Evolutionary conservation across 2,329 filamentous ascomycete genomes (phyloP).

Genomic region (Paraphoma sp.): DNA sequence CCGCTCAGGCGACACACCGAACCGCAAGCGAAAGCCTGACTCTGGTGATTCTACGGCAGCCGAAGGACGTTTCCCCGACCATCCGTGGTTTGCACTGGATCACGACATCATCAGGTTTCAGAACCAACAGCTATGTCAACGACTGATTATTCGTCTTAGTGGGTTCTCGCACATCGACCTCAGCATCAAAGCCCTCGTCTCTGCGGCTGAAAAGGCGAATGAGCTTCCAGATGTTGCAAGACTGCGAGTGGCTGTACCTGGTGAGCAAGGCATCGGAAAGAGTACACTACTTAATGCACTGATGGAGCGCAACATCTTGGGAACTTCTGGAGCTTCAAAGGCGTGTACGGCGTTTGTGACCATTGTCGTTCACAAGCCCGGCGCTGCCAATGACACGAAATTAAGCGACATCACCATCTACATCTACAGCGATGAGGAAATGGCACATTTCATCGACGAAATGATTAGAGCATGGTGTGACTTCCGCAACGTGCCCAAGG

Average conservation of each 20-base stretch:
- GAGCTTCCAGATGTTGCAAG: not conserved
- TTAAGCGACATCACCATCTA: constrained; percentile 12
- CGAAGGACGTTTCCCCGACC: constrained; percentile 2
- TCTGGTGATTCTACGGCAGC: not conserved
- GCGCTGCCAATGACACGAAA: constrained; percentile 6
- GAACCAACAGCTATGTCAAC: constrained; percentile 3
- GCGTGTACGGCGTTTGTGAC: constrained; percentile 16
- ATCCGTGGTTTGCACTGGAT: constrained; percentile 10
- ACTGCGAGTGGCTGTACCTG: constrained; percentile 12
- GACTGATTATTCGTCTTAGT: not conserved
- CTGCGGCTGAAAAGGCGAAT: not conserved
- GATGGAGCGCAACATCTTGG: constrained; percentile 11
- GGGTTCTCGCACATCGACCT: not conserved
- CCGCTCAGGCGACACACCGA: not conserved
- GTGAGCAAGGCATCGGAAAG: constrained; percentile 19
- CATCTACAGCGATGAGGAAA: constrained; percentile 5
- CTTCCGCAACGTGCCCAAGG: not conserved
- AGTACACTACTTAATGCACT: constrained; percentile 16
- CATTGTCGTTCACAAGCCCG: constrained; percentile 5
- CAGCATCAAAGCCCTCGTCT: not conserved
- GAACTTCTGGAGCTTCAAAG: constrained; percentile 4
- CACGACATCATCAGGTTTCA: not conserved
- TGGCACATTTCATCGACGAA: constrained; percentile 2
- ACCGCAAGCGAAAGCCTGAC: not conserved
- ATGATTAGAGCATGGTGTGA: constrained; percentile 7